Base-by-base conservation (phyloP, 192 early-diverging fungal genomes). In the Thamnidium elegans region DNA sequence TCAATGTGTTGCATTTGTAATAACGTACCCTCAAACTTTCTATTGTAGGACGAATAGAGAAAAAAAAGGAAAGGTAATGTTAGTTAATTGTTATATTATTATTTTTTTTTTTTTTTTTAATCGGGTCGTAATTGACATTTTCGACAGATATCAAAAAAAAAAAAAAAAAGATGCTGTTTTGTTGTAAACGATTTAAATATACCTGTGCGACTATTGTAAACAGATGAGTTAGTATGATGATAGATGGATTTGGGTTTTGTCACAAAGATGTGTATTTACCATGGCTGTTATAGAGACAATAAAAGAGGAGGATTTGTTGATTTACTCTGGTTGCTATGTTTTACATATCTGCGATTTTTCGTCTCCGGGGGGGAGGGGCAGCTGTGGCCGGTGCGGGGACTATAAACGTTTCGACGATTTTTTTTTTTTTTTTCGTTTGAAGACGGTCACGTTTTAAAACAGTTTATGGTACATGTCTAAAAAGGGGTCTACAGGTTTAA, bases 11-110 rank as follows among this genome's bases (percentile, higher is more conserved):
- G n/a, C n/a, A n/a, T n/a, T n/a, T n/a, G n/a, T n/a, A n/a, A n/a
- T n/a, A n/a, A n/a, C 32, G 11, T 58, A 58, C 56, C 56, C 81
- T 99, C 96, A 77, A 91, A 99, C 86, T 99, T 98, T 74, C 93
- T 84, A 85, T 92, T 90, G 77, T 89, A 46, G n/a, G 17, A n/a
- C 17, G 15, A 45, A 20, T 58, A 44, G n/a, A 50, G 7, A 21
- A 7, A 15, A 42, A 17, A 34, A 21, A 17, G 20, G 7, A 55
- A 14, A 5, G 5, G 51, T 65, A 52, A 39, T 44, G 31, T 19
- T 55, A n/a, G 39, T 52, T 34, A n/a, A 34, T 14, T 55, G 8
- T 55, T 13, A 11, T 55, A 9, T 11, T 61, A 13, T 45, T 3
- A 6, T 21, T 31, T 17, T 34, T 48, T 62, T 48, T 11, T 5